These are phyloP conservation scores for Paramecium biaurelia DNA, from an alignment of 73 alveolate genomes.

Conservation along the genomic window DNA sequence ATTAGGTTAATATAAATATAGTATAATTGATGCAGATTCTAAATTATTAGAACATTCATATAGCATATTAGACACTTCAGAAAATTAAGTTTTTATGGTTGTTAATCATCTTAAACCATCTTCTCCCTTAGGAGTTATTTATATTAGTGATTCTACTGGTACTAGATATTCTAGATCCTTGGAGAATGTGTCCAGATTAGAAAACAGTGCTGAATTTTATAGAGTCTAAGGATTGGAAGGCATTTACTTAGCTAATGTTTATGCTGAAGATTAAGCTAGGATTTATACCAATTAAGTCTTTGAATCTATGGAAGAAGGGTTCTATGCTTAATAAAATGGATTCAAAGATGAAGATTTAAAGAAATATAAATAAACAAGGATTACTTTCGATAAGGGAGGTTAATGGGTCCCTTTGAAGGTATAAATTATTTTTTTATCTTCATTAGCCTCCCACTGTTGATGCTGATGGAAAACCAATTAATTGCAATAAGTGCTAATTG, in stretches of 20 bases:
- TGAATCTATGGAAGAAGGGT: constrained; percentile 15
- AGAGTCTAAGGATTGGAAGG: constrained; percentile 67
- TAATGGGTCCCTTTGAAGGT: constrained; percentile 78
- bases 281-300: neutral
- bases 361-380: constrained; percentile 73
- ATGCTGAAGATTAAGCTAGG: constrained; percentile 53
- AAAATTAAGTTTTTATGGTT: constrained; percentile 82
- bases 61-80: constrained; percentile 88
- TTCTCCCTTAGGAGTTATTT: constrained; percentile 78
- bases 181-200: constrained; percentile 74
- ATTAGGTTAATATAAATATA: neutral
- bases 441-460: constrained; percentile 71
- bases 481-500: constrained; percentile 82
- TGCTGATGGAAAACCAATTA: constrained; percentile 67
- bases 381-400: constrained; percentile 96
- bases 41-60: constrained; percentile 71
- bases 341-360: constrained; percentile 61
- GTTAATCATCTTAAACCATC: constrained; percentile 72
- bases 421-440: neutral
- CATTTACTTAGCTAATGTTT: constrained; percentile 62
- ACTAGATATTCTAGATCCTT: constrained; percentile 77
- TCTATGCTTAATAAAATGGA: constrained; percentile 2
- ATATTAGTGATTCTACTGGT: constrained; percentile 86
- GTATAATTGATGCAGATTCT: constrained; percentile 25
- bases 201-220: constrained; percentile 72